Conservation (phyloP, 2,329 filamentous ascomycete species). For the Cyphellophora europaea region DNA sequence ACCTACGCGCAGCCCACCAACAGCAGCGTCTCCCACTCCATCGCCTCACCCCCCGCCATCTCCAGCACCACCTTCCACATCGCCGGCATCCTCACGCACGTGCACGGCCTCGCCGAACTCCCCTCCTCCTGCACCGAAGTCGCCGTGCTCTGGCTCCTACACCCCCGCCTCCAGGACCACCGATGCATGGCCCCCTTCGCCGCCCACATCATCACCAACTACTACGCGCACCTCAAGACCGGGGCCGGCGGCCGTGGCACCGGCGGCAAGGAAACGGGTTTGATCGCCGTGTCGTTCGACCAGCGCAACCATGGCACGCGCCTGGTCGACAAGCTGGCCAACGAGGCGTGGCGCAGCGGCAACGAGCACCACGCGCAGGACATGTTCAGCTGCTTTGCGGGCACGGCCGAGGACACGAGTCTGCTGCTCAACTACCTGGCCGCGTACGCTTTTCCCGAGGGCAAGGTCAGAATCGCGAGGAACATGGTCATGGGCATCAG, state of each 20-base stretch:
- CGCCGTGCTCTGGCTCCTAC: constrained; percentile 83
- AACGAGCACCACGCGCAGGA: constrained; percentile 79
- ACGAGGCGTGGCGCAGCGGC: constrained; percentile 68
- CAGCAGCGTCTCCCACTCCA: constrained; percentile 14
- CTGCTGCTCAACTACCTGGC: constrained; percentile 68
- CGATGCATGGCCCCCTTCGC: constrained; percentile 70
- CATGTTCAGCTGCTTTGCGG: constrained; percentile 61
- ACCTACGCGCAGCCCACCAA: constrained; percentile 14
- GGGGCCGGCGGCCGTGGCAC: background rate
- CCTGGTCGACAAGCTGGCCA: constrained; percentile 56
- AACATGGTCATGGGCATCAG: constrained; percentile 76
- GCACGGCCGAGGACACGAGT: constrained; percentile 65
- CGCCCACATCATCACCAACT: constrained; percentile 56
- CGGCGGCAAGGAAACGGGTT: constrained; percentile 34
- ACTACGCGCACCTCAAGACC: constrained; percentile 39
- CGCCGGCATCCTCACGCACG: constrained; percentile 65
- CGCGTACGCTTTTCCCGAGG: constrained; percentile 58
- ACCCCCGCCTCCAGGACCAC: constrained; percentile 64
- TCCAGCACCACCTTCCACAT: constrained; percentile 51
- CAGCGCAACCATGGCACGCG: constrained; percentile 85
- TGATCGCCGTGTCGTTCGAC: constrained; percentile 81
- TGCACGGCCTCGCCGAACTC: constrained; percentile 74
- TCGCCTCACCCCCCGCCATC: constrained; percentile 15
- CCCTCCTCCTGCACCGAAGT: constrained; percentile 45
- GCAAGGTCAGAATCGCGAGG: constrained; percentile 19